Conservation (phyloP, 176 grass and related monocot genomes). For the Cocos nucifera region DNA sequence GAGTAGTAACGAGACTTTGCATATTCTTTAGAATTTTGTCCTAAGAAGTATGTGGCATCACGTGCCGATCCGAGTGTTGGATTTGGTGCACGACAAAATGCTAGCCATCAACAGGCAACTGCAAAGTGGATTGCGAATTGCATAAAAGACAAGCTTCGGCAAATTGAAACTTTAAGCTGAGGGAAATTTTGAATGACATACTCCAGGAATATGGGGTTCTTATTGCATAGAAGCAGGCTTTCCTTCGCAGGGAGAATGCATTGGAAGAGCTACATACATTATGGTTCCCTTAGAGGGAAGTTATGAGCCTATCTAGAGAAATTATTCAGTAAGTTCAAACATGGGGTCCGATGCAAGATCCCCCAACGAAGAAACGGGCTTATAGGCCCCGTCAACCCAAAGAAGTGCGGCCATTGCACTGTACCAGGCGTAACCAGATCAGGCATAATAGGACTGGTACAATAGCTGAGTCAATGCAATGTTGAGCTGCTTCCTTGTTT, state of each 20-base stretch:
- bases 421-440: conserved; percentile 6
- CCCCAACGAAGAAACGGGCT: conserved; percentile 2
- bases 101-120: conserved; percentile 10
- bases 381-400: neutral
- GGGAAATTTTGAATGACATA: conserved; percentile 17
- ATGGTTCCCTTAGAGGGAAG: neutral
- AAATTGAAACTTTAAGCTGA: conserved; percentile 12
- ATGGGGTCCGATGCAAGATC: conserved; percentile 10
- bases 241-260: conserved; percentile 12
- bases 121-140: conserved; percentile 20
- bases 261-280: conserved; percentile 3
- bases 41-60: too few relatives aligned
- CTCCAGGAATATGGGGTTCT: neutral
- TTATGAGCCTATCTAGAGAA: neutral
- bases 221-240: conserved; percentile 13
- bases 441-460: conserved; percentile 12
- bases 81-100: too few relatives aligned
- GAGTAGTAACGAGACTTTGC: too few relatives aligned
- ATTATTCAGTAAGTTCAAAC: neutral
- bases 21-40: too few relatives aligned
- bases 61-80: too few relatives aligned
- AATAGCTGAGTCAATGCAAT: neutral
- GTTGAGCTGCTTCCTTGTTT: neutral
- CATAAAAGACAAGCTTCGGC: conserved; percentile 11
- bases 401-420: conserved; percentile 14